A percentile compares a stretch with the other conserved stretches of the same genome.
Evolutionary conservation across 2,329 filamentous ascomycete genomes (phyloP).

Genomic region (Mycosphaerella sp.): DNA sequence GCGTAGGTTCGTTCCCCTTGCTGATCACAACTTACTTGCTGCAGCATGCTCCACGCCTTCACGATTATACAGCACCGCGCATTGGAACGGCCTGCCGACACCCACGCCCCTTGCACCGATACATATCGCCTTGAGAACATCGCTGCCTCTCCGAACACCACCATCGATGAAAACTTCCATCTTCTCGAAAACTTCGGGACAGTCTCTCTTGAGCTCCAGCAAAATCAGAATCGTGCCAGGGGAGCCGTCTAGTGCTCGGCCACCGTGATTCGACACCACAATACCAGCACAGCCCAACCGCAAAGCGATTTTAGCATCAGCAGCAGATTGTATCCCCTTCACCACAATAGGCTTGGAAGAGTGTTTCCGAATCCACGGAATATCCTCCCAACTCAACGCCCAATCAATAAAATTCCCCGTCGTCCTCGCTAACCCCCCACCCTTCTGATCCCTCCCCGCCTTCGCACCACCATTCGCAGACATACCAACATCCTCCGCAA

Average conservation of each 20-base stretch:
- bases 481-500: slow-evolving; percentile 55
- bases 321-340: slow-evolving; percentile 40
- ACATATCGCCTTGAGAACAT: slow-evolving; percentile 61
- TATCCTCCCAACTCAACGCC: slow-evolving; percentile 47
- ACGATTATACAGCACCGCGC: slow-evolving; percentile 54
- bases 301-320: slow-evolving; percentile 40
- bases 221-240: slow-evolving; percentile 54
- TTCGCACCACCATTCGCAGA: slow-evolving; percentile 52
- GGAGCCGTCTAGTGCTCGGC: slow-evolving; percentile 44
- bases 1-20: too few species aligned
- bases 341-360: slow-evolving; percentile 46
- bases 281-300: slow-evolving; percentile 43
- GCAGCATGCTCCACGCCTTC: slow-evolving; percentile 48
- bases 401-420: slow-evolving; percentile 55
- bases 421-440: slow-evolving; percentile 50
- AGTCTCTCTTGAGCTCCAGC: slow-evolving; percentile 56
- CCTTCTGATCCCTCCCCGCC: slow-evolving; percentile 48
- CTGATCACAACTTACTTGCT: slow-evolving; percentile 49
- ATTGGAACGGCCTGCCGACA: slow-evolving; percentile 57
- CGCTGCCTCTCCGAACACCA: slow-evolving; percentile 57
- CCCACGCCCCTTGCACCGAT: slow-evolving; percentile 58
- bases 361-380: slow-evolving; percentile 39
- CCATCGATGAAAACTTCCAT: slow-evolving; percentile 62
- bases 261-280: slow-evolving; percentile 48
- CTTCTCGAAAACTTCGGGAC: slow-evolving; percentile 54